Conservation (phyloP, 2,329 filamentous ascomycete species). For the Tolypocladium ovalisporum region DNA sequence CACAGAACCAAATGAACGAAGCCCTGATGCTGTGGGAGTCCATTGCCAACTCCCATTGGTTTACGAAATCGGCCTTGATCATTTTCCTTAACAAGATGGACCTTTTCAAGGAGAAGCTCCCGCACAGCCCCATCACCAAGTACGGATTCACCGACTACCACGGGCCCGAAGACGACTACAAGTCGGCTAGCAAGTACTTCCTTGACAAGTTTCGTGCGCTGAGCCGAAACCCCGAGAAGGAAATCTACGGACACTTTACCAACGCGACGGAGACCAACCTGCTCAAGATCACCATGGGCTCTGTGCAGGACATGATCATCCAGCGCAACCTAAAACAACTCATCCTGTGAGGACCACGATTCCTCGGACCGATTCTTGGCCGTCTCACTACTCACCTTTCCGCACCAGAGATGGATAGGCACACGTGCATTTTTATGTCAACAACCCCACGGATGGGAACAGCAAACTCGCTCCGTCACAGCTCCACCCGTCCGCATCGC, state of each 20-base stretch:
- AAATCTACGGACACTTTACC: conserved; percentile 99
- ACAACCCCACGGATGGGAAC: background rate
- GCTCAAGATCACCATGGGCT: conserved; percentile 77
- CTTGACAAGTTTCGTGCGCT: conserved; percentile 95
- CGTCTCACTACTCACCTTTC: background rate
- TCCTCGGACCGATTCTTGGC: background rate
- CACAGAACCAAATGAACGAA: conserved; percentile 77
- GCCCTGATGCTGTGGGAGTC: conserved; percentile 79
- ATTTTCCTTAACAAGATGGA: conserved; percentile 88
- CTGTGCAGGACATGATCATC: conserved; percentile 80
- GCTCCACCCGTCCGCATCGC: background rate
- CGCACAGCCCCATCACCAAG: conserved; percentile 73
- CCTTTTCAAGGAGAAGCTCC: conserved; percentile 77
- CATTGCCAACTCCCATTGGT: conserved; percentile 82
- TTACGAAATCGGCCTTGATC: conserved; percentile 82
- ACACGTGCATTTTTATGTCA: background rate
- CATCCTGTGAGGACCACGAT: conserved; percentile 31
- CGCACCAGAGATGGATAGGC: background rate
- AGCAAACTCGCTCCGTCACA: background rate
- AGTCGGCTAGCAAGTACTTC: conserved; percentile 94
- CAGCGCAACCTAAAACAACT: conserved; percentile 73
- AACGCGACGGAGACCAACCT: conserved; percentile 70
- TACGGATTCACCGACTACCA: conserved; percentile 80
- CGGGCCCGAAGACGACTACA: conserved; percentile 81
- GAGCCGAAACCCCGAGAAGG: conserved; percentile 98